Evolutionary conservation across 2,329 filamentous ascomycete species (phyloP).

Genomic region (Mycocentrospora acerina): DNA sequence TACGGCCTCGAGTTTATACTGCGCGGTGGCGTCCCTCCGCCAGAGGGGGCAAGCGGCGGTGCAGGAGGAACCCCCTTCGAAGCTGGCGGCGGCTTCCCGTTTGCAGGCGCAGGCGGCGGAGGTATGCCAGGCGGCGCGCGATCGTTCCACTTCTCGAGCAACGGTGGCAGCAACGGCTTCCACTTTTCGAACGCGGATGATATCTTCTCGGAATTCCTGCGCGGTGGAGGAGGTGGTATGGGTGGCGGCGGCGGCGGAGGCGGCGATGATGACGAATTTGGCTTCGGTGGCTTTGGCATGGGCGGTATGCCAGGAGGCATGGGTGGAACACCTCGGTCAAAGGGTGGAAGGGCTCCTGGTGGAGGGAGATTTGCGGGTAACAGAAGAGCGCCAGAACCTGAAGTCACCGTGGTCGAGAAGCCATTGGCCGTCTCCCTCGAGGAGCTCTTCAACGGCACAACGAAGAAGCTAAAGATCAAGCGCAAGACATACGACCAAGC

Average conservation of each 20-base stretch:
- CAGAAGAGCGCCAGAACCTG: conserved; percentile 64
- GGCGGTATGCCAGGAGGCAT: conserved; percentile 36
- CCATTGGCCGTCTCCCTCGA: conserved; percentile 79
- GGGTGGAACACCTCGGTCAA: conserved; percentile 38
- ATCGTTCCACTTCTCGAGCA: conserved; percentile 66
- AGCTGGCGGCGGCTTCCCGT: conserved; percentile 51
- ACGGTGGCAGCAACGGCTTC: conserved; percentile 65
- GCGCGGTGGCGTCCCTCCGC: conserved; percentile 71
- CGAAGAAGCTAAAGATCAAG: conserved; percentile 98
- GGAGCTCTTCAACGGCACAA: conserved; percentile 81
- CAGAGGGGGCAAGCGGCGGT: conserved; percentile 42
- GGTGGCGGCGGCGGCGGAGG: conserved; percentile 52
- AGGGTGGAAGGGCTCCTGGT: conserved; percentile 31
- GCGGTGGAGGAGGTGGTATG: conserved; percentile 55
- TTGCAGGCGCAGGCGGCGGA: conserved; percentile 56
- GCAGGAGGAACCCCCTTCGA: conserved; percentile 49
- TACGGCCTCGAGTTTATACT: conserved; percentile 92
- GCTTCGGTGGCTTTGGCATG: conserved; percentile 44
- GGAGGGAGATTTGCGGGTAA: conserved; percentile 40
- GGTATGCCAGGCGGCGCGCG: conserved; percentile 56
- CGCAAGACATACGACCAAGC: conserved; percentile 86
- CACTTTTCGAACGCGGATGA: conserved; percentile 79
- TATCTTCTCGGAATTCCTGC: conserved; percentile 84
- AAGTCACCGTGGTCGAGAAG: conserved; percentile 88
- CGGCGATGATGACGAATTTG: conserved; percentile 56